Base-by-base conservation (phyloP, 352 stramenopile genomes). In the Pythium volutum region DNA sequence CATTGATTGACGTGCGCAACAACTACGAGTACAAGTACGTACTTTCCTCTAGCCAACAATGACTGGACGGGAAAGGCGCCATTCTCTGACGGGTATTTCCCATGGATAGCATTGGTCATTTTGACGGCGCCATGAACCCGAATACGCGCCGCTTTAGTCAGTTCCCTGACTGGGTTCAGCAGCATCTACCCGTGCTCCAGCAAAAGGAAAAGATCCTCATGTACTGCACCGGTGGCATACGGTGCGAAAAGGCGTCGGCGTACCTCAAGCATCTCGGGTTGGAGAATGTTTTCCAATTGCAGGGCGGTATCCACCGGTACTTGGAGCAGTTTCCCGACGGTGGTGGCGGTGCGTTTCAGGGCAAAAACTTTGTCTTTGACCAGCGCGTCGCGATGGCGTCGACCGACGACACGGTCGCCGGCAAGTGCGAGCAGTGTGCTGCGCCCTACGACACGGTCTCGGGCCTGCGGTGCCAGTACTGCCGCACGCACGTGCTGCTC, bases 281-380 rank as follows among this genome's bases (percentile, higher is more conserved):
- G 1, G 47, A 63, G 39, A 82, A 87, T 23, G 85, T 95, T 42
- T 95, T 79, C 49, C 86, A 95, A 62, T 67, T 95, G 8, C 54
- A 88, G 50, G 86, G 86, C 52, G 86, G 86, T 31, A 94, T 95
- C 53, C 83, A 93, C 49, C 85, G 84, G 29, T 95, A 92, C 71
- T 72, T 95, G 25, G 82, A 94, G 66, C 62, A 65, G n/a, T 92
- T 84, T 53, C 79, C 81, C 2, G 79, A 87, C 57, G 84, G 86
- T n/a, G 83, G 77, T 57, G 84, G 86, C 22, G 83, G 77, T 0
- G 63, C 81, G 27, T 95, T 92, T 67, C 70, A 83, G 12, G 84
- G 84, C 69, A 91, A 95, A 63, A 92, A 91, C 67, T 95, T 92
- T 60, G 84, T 94, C 42, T 95, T 93, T 45, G 86, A 95, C 55